Percentiles rank a stretch among this genome's conserved stretches.
Evolutionary conservation across 2,329 filamentous ascomycete species (phyloP).

Genomic region (Penicillium freii): DNA sequence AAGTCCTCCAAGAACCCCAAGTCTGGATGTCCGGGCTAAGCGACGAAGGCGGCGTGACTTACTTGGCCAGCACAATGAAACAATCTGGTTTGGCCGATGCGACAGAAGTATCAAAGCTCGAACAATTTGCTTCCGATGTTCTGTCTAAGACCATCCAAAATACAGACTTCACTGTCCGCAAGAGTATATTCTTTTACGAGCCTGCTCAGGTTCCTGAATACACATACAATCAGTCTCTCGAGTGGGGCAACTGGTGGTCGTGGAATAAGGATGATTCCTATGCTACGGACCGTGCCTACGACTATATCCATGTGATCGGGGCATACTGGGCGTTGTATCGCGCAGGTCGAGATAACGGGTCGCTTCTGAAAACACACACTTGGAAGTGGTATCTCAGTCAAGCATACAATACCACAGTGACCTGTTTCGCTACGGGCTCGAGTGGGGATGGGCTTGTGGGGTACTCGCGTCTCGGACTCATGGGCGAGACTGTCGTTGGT

Average conservation of each 20-base stretch:
- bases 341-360: conserved; percentile 51
- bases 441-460: conserved; percentile 37
- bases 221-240: background rate
- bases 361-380: conserved; percentile 8
- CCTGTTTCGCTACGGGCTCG: conserved; percentile 35
- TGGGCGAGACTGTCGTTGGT: conserved; percentile 57
- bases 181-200: background rate
- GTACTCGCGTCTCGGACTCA: conserved; percentile 35
- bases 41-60: background rate
- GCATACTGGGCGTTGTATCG: conserved; percentile 60
- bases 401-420: background rate
- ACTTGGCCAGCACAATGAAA: background rate
- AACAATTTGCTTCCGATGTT: background rate
- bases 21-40: background rate
- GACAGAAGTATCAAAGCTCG: background rate
- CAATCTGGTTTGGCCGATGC: background rate
- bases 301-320: conserved; percentile 58
- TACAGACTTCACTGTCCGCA: background rate
- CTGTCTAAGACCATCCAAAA: background rate
- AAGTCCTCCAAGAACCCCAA: background rate
- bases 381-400: background rate
- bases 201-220: background rate
- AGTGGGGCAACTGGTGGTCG: background rate
- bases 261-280: conserved; percentile 33
- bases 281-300: conserved; percentile 53